These are phyloP conservation scores for Pseudisothecium myosuroides DNA, from an alignment of 225 moss, liverwort and hornwort species.

Conservation along the genomic window DNA sequence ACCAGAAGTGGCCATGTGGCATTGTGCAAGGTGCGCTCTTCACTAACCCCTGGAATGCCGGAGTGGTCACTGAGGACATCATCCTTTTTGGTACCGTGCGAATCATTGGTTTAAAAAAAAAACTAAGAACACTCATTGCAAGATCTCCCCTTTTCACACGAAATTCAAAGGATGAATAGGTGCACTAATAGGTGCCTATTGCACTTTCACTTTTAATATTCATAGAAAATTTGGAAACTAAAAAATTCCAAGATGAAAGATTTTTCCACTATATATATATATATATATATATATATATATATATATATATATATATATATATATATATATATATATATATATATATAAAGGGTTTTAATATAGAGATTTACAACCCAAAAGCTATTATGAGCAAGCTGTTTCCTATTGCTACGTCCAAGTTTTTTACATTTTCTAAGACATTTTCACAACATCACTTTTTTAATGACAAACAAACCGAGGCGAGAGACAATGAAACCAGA, in stretches of 20 bases:
- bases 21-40: not conserved
- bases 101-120: no score
- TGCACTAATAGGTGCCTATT: not conserved
- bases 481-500: no score
- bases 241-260: not conserved
- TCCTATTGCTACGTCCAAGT: no score
- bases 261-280: no score
- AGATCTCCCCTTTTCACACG: not conserved
- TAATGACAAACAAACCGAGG: no score
- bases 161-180: not conserved
- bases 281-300: no score
- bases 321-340: no score
- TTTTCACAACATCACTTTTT: no score
- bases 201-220: not conserved
- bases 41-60: no score
- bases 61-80: not conserved
- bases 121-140: not conserved
- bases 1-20: not conserved
- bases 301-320: no score
- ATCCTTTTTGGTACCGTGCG: fast-evolving
- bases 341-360: not conserved
- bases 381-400: not conserved
- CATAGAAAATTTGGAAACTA: fast-evolving
- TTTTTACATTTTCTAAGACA: no score
- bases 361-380: not conserved